Evolutionary conservation across 2,329 filamentous ascomycete genomes (phyloP).

Genomic region (Xylariaceae sp.): DNA sequence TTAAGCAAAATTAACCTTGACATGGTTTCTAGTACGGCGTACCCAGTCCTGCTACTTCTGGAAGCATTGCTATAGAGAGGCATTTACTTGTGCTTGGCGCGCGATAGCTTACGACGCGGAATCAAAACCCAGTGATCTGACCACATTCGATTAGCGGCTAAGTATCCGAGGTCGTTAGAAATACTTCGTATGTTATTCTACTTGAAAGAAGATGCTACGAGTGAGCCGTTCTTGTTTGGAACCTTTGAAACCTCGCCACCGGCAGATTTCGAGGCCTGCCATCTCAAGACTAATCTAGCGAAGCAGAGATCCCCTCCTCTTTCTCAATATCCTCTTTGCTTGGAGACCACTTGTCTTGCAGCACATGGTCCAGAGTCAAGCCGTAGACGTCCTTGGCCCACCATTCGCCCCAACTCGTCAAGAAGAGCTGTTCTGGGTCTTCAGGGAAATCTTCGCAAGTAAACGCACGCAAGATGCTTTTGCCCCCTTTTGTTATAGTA

Average conservation of each 20-base stretch:
- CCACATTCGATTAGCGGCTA: no score
- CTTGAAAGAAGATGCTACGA: no score
- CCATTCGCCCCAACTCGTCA: constrained; percentile 51
- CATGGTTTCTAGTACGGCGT: not conserved
- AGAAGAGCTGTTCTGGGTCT: constrained; percentile 42
- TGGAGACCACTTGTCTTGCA: constrained; percentile 45
- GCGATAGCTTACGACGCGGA: no score
- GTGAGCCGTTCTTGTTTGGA: no score
- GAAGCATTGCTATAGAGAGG: not conserved
- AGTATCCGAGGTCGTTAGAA: no score
- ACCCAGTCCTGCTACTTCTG: not conserved
- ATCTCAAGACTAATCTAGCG: no score
- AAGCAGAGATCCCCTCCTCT: constrained; percentile 25
- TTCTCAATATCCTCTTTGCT: constrained; percentile 40
- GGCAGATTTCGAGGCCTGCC: no score
- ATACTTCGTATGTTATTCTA: no score
- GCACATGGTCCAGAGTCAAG: constrained; percentile 32
- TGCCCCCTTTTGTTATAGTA: constrained; percentile 32
- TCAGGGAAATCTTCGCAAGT: constrained; percentile 37
- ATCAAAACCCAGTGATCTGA: no score
- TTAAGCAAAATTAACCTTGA: not conserved
- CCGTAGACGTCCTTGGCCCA: constrained; percentile 37
- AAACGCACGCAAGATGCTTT: constrained; percentile 37
- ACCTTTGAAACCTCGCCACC: no score
- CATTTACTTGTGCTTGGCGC: not conserved